phyloP scores from a whole-genome alignment of 1,284 basidiomycete genomes.

The Moniliophthora roreri region DNA sequence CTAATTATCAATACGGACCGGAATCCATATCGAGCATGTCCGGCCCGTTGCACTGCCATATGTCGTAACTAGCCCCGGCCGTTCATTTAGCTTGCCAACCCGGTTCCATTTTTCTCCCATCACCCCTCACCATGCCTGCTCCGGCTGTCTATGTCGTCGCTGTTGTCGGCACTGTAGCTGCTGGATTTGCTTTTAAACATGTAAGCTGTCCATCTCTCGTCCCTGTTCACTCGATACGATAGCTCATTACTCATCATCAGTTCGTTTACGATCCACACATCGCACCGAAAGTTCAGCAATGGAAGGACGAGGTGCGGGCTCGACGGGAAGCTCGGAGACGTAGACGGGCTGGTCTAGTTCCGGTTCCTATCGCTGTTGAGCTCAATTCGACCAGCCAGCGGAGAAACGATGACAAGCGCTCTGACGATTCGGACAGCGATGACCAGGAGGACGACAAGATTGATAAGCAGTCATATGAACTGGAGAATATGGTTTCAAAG shows the following conservation, averaged over 20 bases:
- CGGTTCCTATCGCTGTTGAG: conserved; percentile 11
- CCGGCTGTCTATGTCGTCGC: conserved; percentile 3
- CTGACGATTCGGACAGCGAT: conserved; percentile 5
- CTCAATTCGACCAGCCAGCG: neutral
- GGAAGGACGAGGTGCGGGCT: conserved; percentile 47
- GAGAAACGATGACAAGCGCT: neutral
- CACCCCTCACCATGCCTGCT: conserved; percentile 1
- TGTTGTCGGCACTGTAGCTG: conserved; percentile 5
- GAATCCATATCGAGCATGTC: too few species aligned
- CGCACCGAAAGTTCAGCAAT: conserved; percentile 51
- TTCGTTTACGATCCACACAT: conserved; percentile 66
- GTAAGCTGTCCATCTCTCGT: conserved; percentile 10
- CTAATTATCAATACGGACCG: too few species aligned
- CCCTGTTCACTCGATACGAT: neutral
- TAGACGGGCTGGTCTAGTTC: conserved; percentile 24
- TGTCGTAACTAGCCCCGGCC: too few species aligned
- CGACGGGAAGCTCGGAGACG: conserved; percentile 34
- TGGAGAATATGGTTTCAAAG: conserved; percentile 48
- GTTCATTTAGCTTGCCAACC: neutral
- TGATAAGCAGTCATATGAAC: conserved; percentile 36
- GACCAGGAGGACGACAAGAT: conserved; percentile 19
- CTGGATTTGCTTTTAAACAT: conserved; percentile 7
- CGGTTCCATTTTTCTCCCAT: neutral
- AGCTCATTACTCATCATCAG: conserved; percentile 30
- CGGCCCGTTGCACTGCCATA: too few species aligned